phyloP scores from a whole-genome alignment of 2,329 filamentous ascomycete species.

The Thelonectria rubi region DNA sequence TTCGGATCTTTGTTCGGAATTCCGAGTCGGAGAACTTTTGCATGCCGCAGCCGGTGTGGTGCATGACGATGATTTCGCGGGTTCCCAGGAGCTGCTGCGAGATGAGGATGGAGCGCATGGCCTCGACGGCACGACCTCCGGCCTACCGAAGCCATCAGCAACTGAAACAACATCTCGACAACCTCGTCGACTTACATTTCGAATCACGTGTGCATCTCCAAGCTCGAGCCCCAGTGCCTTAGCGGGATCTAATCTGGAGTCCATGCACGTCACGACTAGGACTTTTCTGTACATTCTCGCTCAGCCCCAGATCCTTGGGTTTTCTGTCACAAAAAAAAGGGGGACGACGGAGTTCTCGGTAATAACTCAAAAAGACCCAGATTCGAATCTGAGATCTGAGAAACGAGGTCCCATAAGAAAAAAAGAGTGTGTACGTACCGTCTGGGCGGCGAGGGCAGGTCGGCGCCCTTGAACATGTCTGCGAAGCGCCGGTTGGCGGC shows the following conservation, averaged over 20 bases:
- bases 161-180: neutral
- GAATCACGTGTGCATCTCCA: conserved; percentile 81
- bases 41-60: conserved; percentile 71
- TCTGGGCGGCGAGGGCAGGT: conserved; percentile 36
- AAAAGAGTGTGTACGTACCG: conserved; percentile 30
- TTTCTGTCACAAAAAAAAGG: neutral
- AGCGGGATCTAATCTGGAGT: conserved; percentile 75
- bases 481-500: conserved; percentile 37
- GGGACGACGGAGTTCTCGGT: too few species aligned
- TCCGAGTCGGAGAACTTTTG: conserved; percentile 71
- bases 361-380: neutral
- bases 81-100: conserved; percentile 83
- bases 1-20: conserved; percentile 62
- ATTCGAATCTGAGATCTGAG: neutral
- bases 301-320: conserved; percentile 30
- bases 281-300: conserved; percentile 43
- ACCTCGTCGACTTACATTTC: conserved; percentile 61
- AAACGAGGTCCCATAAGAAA: too few species aligned
- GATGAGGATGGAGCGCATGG: conserved; percentile 78
- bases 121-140: conserved; percentile 72
- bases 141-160: conserved; percentile 41
- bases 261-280: conserved; percentile 77
- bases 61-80: conserved; percentile 76
- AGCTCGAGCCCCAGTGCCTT: conserved; percentile 69
- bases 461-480: conserved; percentile 31